Evolutionary conservation across 1,284 basidiomycete species (phyloP), one percentile per base, ranked within the genome.

Genomic region (Trichosporon sp.): DNA sequence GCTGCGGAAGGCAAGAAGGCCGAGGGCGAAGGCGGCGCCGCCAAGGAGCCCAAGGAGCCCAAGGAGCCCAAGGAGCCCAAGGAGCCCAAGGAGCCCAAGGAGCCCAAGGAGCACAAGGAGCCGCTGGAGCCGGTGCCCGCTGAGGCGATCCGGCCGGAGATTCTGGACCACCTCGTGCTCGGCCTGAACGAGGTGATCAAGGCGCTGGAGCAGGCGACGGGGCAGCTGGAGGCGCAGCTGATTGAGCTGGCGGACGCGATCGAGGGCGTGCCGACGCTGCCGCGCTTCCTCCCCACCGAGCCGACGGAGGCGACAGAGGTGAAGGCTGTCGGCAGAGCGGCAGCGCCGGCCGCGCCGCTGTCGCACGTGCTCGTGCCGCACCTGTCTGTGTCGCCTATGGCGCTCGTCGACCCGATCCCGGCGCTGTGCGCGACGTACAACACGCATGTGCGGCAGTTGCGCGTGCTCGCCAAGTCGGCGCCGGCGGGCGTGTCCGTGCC

Each of bases 101-200:
- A 62, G 38, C n/a, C 65, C 38, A 18, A 29, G 25, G 38, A 44
- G 47, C 21, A 3, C 23, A 15, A 5, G 29, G 27, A 25, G 27
- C 5, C 27, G 51, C 35, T 12, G 31, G 47, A 32, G 47, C 47
- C 27, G 32, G 7, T 44, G 2, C 58, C 68, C 3, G 23, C 38
- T 32, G 44, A 62, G 18, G 58, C 56, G 8, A 32, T 34, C 0
- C 58, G 67, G 18, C 88, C 88, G 2, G 71, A 79, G 9, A 80
- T 89, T 27, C 80, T 89, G 13, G 73, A 85, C 12, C 87, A 90
- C 77, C 74, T 91, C 51, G 83, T 87, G 1, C 79, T 90, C 56
- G 93, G 93, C 12, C 90, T 95, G 74, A 95, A 94, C 76, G 86
- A 89, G 76, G 90, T 93, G 8, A 92, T 92, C 25, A 91, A 89